These are phyloP conservation scores for Xanthoparmelia taractica DNA, from an alignment of 495 filamentous ascomycete genomes.

Conservation along the genomic window DNA sequence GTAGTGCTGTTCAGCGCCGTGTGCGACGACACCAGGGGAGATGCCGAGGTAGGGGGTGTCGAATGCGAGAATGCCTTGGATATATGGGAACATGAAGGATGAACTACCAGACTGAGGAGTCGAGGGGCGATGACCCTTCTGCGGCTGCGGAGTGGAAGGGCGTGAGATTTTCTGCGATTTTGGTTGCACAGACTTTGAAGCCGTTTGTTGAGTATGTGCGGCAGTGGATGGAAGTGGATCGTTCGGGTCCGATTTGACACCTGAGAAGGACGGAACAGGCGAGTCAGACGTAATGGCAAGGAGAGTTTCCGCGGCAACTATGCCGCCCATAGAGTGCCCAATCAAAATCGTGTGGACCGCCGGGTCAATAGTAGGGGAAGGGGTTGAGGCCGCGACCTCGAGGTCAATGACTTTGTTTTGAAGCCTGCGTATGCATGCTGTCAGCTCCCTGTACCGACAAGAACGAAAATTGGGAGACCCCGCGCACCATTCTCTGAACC, in stretches of 20 bases:
- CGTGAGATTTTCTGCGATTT: background rate
- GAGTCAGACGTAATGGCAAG: conserved; percentile 61
- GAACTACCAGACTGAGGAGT: conserved; percentile 29
- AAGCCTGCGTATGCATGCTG: conserved; percentile 50
- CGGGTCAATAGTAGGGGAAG: conserved; percentile 82
- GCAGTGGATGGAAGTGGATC: conserved; percentile 20
- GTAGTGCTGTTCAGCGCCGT: conserved; percentile 81
- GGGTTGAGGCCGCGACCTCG: conserved; percentile 74
- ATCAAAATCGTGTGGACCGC: conserved; percentile 76
- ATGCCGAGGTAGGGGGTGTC: conserved; percentile 94
- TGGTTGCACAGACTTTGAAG: background rate
- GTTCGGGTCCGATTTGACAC: conserved; percentile 8
- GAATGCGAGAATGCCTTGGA: conserved; percentile 85
- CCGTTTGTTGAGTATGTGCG: conserved; percentile 26
- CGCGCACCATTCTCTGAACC: conserved; percentile 77
- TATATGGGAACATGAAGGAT: conserved; percentile 54
- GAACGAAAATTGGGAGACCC: background rate
- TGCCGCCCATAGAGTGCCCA: conserved; percentile 95
- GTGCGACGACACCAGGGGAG: conserved; percentile 77
- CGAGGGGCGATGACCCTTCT: conserved; percentile 12
- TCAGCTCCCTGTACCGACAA: conserved; percentile 1
- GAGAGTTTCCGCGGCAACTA: conserved; percentile 84
- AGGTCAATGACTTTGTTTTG: conserved; percentile 88
- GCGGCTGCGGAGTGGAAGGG: background rate
- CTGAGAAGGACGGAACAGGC: conserved; percentile 40